Evolutionary conservation across 495 filamentous ascomycete genomes (phyloP), one percentile per base, ranked within the genome.

Genomic region (Xylaria acuta): DNA sequence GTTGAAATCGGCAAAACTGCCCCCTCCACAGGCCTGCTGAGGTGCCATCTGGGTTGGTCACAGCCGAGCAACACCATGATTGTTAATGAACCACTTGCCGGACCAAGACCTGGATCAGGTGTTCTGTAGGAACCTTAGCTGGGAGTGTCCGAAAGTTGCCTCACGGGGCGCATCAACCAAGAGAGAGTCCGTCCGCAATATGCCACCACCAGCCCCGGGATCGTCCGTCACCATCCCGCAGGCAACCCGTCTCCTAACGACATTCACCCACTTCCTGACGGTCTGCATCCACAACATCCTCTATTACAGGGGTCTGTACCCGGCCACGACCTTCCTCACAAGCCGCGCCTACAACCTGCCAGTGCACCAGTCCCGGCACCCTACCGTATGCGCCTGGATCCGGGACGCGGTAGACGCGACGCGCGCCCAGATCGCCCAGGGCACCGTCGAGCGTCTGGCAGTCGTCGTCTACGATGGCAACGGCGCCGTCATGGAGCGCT

Each of bases 281-380:
- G 90, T 96, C 53, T 91, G 93, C 74, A 92, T 95, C 78, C 96
- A 99, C 85, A 96, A 95, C 75, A 93, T 98, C 78, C 90, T 99
- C 73, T 97, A 93, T 83, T 89, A 95, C 73, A 92, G 96, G 70
- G 80, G 81, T 72, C 89, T 98, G 79, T 99, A 99, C 80, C 94
- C 95, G 0, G 81, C 84, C 64, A 80, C 87, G 32, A 92, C 94
- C 59, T 98, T 98, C 83, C 86, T 97, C 69, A 88, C 90, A 45
- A 90, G 92, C 25, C 90, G 91, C 72, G 93, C 92, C 74, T 98
- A 94, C 87, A 96, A 97, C 81, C 92, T 93, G 72, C 90, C 94
- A 34, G 92, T 97, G 49, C 91, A 93, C 75, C 95, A 98, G 81
- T 93, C 88, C 73, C 91, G 96, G 72, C 94, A 98, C 79, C 94